Base-by-base conservation (phyloP, 495 filamentous ascomycete genomes). In the Aspergillus cavernicola region DNA sequence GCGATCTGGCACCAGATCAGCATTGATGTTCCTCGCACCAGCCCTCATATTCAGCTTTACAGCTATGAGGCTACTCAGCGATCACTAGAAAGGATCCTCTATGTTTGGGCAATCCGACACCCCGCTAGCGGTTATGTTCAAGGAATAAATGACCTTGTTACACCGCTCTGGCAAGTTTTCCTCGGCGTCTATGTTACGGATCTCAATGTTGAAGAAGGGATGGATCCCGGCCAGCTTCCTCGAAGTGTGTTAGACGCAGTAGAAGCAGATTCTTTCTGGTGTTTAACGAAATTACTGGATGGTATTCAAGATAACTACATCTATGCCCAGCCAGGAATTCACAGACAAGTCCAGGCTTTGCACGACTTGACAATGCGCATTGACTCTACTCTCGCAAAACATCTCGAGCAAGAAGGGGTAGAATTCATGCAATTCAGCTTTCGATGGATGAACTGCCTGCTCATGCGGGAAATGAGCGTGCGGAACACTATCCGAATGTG, bases 371-470 rank as follows among this genome's bases (percentile, higher is more conserved):
- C 90, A 8, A 87, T 85, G 54, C 80, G 93, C 55, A 98, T 98
- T 54, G 93, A 98, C 61, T 80, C 80, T 26, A 75, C 80, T 2
- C 78, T 98, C 52, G 89, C 90, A 11, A 91, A 87, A 54, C 93
- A 98, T 63, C 76, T 98, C 15, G 89, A 95, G 61, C 79, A 79
- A 19, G 89, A 97, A 65, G 85, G 88, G 10, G 90, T 98, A 23
- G 95, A 98, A 66, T 98, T 98, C 60, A 97, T 98, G 68, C 93
- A 98, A 65, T 98, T 98, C 65, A 95, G 90, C 66, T 98, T 98
- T 66, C 81, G 93, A 53, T 98, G 93, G 93, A 97, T 98, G 93
- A 98, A 98, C 62, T 98, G 93, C 63, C 79, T 98, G 54, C 75
- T 98, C 58, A 98, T 98, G 93, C 80, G 93, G 55, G 93, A 98